A percentile compares a stretch with the other conserved stretches of the same genome.
Conservation (phyloP, 164 flowering plant species). For the Tetrastigma voinierianum region DNA sequence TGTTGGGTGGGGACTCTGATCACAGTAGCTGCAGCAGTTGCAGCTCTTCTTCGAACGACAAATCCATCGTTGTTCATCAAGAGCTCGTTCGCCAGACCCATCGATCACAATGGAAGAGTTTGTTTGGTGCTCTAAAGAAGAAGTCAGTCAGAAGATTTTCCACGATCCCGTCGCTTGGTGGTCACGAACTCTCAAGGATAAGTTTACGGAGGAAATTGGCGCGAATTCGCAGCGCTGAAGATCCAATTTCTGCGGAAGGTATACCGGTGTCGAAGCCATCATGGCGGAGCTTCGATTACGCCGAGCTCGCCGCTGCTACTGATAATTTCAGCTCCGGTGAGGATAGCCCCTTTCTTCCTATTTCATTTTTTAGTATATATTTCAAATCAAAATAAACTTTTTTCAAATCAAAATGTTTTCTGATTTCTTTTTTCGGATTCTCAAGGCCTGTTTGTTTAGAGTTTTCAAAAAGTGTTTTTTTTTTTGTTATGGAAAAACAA, state of each 20-base stretch:
- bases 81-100: slow-evolving; percentile 7
- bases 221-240: slow-evolving; percentile 38
- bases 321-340: slow-evolving; percentile 72
- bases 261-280: slow-evolving; percentile 45
- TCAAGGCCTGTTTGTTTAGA: too few species aligned
- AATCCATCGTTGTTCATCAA: not conserved
- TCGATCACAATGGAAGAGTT: slow-evolving; percentile 50
- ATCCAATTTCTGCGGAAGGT: slow-evolving; percentile 25
- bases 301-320: slow-evolving; percentile 75
- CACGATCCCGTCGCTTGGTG: slow-evolving; percentile 41
- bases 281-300: slow-evolving; percentile 62
- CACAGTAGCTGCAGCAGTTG: slow-evolving; percentile 39
- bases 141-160: slow-evolving; percentile 57
- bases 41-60: slow-evolving; percentile 14
- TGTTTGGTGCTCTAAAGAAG: slow-evolving; percentile 48
- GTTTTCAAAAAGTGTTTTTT: too few species aligned
- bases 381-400: too few species aligned
- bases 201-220: slow-evolving; percentile 43
- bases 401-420: too few species aligned
- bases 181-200: slow-evolving; percentile 44
- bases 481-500: too few species aligned
- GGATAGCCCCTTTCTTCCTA: not conserved
- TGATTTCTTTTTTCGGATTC: too few species aligned
- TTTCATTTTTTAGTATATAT: too few species aligned
- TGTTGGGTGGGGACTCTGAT: slow-evolving; percentile 42